Conservation (phyloP, 352 stramenopile species). For the Phytopythium kandeliae region DNA sequence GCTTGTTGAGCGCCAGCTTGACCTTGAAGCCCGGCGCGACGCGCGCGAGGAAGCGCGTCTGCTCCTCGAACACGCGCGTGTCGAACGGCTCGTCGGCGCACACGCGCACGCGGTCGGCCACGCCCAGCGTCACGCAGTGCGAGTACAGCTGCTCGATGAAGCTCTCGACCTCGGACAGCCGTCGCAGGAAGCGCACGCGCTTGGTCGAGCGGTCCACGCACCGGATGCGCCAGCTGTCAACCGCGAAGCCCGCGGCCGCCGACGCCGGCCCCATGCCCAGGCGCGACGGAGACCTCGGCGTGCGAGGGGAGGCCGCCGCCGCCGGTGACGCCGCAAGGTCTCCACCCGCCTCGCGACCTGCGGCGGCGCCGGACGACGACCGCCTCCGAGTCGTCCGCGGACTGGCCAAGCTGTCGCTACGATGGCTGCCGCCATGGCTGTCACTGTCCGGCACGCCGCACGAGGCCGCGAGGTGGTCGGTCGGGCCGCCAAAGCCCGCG, state of each 20-base stretch:
- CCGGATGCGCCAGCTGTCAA: constrained; percentile 69
- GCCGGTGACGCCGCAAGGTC: too few relatives aligned
- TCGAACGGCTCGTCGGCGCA: constrained; percentile 69
- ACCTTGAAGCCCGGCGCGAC: constrained; percentile 59
- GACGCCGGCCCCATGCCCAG: constrained; percentile 2
- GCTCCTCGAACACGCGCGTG: constrained; percentile 46
- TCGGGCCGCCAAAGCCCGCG: constrained; percentile 52
- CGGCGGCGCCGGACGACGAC: constrained; percentile 13
- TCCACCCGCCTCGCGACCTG: too few relatives aligned
- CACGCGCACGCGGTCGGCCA: constrained; percentile 60
- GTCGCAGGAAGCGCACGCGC: constrained; percentile 48
- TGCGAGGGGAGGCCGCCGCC: too few relatives aligned
- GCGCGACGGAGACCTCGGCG: too few relatives aligned
- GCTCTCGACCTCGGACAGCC: constrained; percentile 45
- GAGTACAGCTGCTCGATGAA: constrained; percentile 67
- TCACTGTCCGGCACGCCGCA: too few relatives aligned
- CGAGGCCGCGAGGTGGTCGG: constrained; percentile 21
- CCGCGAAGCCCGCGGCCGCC: constrained; percentile 17
- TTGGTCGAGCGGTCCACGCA: constrained; percentile 52
- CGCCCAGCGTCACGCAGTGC: constrained; percentile 44
- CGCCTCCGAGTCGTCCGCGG: constrained; percentile 7
- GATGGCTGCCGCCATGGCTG: too few relatives aligned
- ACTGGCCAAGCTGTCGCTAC: constrained; percentile 10
- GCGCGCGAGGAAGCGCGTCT: constrained; percentile 58
- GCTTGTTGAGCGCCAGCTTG: constrained; percentile 72